Percentiles rank a stretch among this genome's conserved stretches.
These are phyloP conservation scores for Rhizophagus prolifer DNA, from an alignment of 192 early-diverging fungal genomes.

Conservation along the genomic window DNA sequence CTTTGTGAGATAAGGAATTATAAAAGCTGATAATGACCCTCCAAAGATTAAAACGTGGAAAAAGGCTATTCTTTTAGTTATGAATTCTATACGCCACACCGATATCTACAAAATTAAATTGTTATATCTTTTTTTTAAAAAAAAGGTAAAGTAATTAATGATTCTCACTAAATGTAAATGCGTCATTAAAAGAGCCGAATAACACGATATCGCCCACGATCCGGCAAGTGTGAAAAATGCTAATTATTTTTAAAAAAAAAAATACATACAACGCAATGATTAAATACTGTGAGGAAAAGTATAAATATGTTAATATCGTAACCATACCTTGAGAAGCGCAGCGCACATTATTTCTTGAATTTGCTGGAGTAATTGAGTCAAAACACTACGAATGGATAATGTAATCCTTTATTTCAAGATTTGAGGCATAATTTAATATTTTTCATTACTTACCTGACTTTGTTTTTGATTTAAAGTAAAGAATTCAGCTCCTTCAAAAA, in stretches of 20 bases:
- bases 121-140: neutral
- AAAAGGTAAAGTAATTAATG: neutral
- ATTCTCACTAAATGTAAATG: constrained; percentile 25
- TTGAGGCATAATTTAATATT: no score
- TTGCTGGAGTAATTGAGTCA: neutral
- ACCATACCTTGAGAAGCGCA: neutral
- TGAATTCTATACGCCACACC: constrained; percentile 5
- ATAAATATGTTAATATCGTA: neutral
- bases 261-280: neutral
- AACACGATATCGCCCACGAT: neutral
- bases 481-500: constrained; percentile 7
- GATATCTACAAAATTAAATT: constrained; percentile 6
- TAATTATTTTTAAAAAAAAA: neutral
- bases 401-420: neutral
- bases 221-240: constrained; percentile 18
- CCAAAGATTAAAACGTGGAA: neutral
- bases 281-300: neutral
- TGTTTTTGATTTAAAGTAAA: neutral
- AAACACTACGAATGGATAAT: neutral
- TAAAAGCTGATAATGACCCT: neutral
- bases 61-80: neutral
- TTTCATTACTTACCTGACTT: constrained; percentile 7
- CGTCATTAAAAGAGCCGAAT: neutral
- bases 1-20: neutral
- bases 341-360: neutral